These are phyloP conservation scores for Biscogniauxia marginata DNA, from an alignment of 2,329 filamentous ascomycete species.

Conservation along the genomic window DNA sequence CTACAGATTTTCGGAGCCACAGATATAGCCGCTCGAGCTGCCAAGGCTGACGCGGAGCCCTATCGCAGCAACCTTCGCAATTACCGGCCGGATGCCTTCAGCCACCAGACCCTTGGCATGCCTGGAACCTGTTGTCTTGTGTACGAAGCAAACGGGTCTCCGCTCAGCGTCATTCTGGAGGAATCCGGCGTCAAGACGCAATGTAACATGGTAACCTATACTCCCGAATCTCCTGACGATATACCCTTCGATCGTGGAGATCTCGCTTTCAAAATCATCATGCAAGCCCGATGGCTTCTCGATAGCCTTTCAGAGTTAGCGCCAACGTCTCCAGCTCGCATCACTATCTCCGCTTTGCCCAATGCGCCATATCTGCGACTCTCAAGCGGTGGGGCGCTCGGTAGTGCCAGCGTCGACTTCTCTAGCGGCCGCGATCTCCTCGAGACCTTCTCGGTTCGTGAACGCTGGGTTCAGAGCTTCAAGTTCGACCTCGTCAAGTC, in stretches of 20 bases:
- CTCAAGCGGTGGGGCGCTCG: conserved; percentile 59
- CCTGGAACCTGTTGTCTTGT: conserved; percentile 81
- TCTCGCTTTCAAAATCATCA: conserved; percentile 89
- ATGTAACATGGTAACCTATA: conserved; percentile 86
- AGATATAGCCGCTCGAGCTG: conserved; percentile 58
- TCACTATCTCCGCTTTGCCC: conserved; percentile 66
- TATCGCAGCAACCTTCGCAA: conserved; percentile 62
- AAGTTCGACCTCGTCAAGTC: conserved; percentile 85
- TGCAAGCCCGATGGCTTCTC: conserved; percentile 72
- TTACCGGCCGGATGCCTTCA: conserved; percentile 73
- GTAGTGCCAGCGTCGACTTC: conserved; percentile 66
- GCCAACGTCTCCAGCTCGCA: conserved; percentile 67
- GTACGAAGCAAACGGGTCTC: conserved; percentile 72
- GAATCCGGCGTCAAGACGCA: conserved; percentile 86
- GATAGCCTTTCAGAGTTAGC: conserved; percentile 70
- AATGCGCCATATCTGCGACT: conserved; percentile 72
- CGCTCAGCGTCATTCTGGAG: conserved; percentile 81
- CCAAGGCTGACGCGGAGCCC: conserved; percentile 58
- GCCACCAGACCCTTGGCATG: conserved; percentile 77
- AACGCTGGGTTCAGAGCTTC: conserved; percentile 69
- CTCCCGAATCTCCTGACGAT: conserved; percentile 69
- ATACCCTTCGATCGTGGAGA: conserved; percentile 85
- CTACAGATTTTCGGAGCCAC: conserved; percentile 94
- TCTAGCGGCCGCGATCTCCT: conserved; percentile 64
- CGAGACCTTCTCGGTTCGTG: conserved; percentile 68